Conservation (phyloP, 768 basidiomycete species). For the Crucibulum laeve region DNA sequence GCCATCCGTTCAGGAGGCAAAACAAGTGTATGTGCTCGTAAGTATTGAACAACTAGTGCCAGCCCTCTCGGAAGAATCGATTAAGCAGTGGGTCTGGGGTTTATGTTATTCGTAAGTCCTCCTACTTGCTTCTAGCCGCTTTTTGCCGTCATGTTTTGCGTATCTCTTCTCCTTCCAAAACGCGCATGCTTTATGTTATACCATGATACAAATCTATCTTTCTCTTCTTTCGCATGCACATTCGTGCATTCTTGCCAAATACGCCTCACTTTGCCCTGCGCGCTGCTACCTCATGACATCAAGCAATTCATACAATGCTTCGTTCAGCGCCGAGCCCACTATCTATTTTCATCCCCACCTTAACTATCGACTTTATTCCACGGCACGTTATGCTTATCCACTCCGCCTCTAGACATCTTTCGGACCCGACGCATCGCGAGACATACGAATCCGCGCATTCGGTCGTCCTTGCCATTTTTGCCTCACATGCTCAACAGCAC, state of each 20-base stretch:
- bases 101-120: slow-evolving; percentile 63
- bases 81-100: slow-evolving; percentile 54
- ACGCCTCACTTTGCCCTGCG: background rate
- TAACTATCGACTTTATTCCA: background rate
- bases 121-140: slow-evolving; percentile 5
- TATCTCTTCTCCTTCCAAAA: slow-evolving; percentile 1
- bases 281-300: no score
- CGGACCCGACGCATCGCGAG: slow-evolving; percentile 57
- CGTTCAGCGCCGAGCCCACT: background rate
- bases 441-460: slow-evolving; percentile 88
- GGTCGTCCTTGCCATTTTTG: slow-evolving; percentile 71
- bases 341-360: background rate
- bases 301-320: no score
- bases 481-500: slow-evolving; percentile 46
- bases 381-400: background rate
- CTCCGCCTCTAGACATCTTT: slow-evolving; percentile 46
- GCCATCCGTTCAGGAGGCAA: slow-evolving; percentile 25
- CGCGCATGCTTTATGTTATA: background rate
- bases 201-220: background rate
- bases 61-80: slow-evolving; percentile 44
- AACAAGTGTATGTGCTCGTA: slow-evolving; percentile 63
- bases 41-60: slow-evolving; percentile 77
- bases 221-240: background rate
- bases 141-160: slow-evolving; percentile 4
- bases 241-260: background rate